Evolutionary conservation across 2,329 filamentous ascomycete genomes (phyloP).

Genomic region (Trichoderma brevicompactum): DNA sequence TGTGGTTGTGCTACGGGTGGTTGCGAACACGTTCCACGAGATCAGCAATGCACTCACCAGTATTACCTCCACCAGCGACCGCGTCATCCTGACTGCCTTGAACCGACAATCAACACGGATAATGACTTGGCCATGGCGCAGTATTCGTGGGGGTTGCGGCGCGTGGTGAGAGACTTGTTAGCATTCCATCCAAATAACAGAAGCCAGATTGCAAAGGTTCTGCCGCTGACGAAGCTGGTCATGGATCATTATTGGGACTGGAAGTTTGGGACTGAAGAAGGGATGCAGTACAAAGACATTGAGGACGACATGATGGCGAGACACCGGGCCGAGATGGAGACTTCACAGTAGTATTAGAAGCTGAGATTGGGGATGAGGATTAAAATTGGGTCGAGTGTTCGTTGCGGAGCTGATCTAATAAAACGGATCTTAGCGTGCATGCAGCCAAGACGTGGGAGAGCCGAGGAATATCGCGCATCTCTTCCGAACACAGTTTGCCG

Average conservation of each 20-base stretch:
- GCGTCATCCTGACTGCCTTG: constrained; percentile 33
- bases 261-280: constrained; percentile 40
- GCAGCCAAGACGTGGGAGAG: not conserved
- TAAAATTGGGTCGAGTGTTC: not conserved
- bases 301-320: constrained; percentile 33
- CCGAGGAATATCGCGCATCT: not conserved
- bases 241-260: constrained; percentile 39
- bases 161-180: constrained; percentile 37
- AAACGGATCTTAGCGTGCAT: constrained; percentile 3
- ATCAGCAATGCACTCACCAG: constrained; percentile 27
- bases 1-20: constrained; percentile 36
- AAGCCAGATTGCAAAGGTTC: not conserved
- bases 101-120: constrained; percentile 40
- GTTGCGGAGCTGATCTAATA: not conserved
- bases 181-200: constrained; percentile 32
- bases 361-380: not conserved
- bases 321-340: constrained; percentile 11
- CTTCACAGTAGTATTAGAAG: not conserved
- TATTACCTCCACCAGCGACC: constrained; percentile 28
- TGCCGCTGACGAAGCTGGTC: constrained; percentile 32
- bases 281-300: constrained; percentile 40
- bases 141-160: constrained; percentile 38
- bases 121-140: constrained; percentile 34
- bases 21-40: constrained; percentile 32
- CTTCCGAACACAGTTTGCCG: not conserved